phyloP scores from a whole-genome alignment of 371 early-diverging fungal species.

The Neoconidiobolus thromboides region DNA sequence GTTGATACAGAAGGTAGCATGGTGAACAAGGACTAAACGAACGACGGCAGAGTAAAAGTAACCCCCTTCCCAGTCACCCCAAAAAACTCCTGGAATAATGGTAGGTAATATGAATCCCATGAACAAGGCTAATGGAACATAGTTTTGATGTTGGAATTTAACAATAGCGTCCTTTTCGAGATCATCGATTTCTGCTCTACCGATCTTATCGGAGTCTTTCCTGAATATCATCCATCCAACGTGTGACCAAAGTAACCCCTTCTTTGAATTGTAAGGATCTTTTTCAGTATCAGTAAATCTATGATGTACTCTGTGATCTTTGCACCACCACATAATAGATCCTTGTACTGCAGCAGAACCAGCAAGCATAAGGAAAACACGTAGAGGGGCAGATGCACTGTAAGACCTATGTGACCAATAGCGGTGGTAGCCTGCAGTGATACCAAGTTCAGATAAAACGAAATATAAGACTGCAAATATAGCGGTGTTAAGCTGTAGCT shows the following conservation, averaged over 20 bases:
- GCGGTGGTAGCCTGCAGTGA: constrained; percentile 72
- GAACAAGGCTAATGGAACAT: constrained; percentile 40
- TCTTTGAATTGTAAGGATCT: constrained; percentile 76
- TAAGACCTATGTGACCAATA: constrained; percentile 67
- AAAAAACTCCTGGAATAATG: constrained; percentile 57
- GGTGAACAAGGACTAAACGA: constrained; percentile 68
- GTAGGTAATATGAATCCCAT: constrained; percentile 64
- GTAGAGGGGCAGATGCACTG: constrained; percentile 31
- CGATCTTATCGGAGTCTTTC: constrained; percentile 45
- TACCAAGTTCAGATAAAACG: constrained; percentile 69
- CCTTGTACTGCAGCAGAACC: constrained; percentile 66
- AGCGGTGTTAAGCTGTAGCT: constrained; percentile 42
- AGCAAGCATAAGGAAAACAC: constrained; percentile 33
- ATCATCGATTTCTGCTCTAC: constrained; percentile 69
- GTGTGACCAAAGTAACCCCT: constrained; percentile 74
- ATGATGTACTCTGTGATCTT: constrained; percentile 83
- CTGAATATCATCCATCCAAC: constrained; percentile 78
- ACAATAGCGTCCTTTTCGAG: constrained; percentile 59
- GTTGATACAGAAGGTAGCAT: constrained; percentile 91
- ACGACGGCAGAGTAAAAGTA: constrained; percentile 65
- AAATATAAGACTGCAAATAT: constrained; percentile 60
- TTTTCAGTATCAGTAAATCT: constrained; percentile 77
- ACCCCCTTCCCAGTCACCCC: constrained; percentile 86
- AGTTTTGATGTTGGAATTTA: constrained; percentile 67
- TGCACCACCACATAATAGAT: constrained; percentile 67